Evolutionary conservation across 768 basidiomycete species (phyloP).

Genomic region (Boletus sp.): DNA sequence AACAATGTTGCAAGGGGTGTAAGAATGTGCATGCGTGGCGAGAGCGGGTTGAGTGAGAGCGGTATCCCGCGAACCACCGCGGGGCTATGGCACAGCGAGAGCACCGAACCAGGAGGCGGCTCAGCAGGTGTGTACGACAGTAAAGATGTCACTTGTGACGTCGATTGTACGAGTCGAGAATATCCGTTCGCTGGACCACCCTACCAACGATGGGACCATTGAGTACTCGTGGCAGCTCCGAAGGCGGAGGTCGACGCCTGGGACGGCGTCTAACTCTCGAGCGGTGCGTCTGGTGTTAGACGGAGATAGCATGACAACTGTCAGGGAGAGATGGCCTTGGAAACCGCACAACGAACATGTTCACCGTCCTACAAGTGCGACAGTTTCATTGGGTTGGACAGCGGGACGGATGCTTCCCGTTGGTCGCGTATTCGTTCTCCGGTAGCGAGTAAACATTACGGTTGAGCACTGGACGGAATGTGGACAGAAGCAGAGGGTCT

Average conservation of each 20-base stretch:
- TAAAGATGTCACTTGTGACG: background rate
- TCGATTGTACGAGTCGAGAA: background rate
- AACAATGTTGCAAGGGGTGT: conserved; percentile 63
- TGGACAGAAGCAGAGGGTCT: conserved; percentile 39
- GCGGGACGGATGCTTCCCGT: conserved; percentile 37
- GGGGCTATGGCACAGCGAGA: conserved; percentile 70
- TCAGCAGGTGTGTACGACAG: conserved; percentile 62
- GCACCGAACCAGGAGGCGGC: conserved; percentile 52
- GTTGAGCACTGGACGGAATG: conserved; percentile 45
- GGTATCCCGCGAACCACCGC: conserved; percentile 63
- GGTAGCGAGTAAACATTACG: conserved; percentile 34
- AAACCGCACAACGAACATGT: conserved; percentile 60
- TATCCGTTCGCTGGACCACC: background rate
- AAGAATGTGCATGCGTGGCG: conserved; percentile 61
- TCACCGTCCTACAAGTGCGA: conserved; percentile 73
- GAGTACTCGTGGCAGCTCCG: conserved; percentile 68
- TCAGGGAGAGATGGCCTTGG: conserved; percentile 55
- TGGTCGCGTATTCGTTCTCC: background rate
- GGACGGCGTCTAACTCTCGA: conserved; percentile 22
- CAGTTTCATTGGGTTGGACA: conserved; percentile 47
- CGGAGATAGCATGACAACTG: conserved; percentile 50
- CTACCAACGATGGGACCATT: conserved; percentile 78
- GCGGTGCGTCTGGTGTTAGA: conserved; percentile 43
- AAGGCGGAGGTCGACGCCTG: conserved; percentile 45
- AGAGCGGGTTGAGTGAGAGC: conserved; percentile 27